phyloP scores from a whole-genome alignment of 2,329 filamentous ascomycete species.

The Acarospora socialis region DNA sequence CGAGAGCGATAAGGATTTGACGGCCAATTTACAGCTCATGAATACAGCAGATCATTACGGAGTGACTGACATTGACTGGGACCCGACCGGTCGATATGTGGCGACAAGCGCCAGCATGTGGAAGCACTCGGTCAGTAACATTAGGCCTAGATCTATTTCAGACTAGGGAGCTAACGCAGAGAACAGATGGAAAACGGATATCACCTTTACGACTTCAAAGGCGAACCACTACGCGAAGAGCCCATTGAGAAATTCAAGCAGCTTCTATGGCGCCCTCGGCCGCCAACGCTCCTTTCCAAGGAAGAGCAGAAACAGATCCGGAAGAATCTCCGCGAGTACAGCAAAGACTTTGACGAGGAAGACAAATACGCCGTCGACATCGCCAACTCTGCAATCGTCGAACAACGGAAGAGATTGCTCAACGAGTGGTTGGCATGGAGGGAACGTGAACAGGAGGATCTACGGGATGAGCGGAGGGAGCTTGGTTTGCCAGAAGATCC shows the following conservation, averaged over 20 bases:
- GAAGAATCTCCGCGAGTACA: slow-evolving; percentile 97
- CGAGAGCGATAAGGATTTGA: slow-evolving; percentile 83
- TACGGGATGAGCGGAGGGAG: slow-evolving; percentile 55
- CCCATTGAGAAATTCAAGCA: slow-evolving; percentile 96
- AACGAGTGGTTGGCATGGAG: slow-evolving; percentile 85
- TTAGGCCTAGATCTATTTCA: too few relatives aligned
- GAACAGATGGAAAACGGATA: slow-evolving; percentile 97
- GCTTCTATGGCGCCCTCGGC: slow-evolving; percentile 84
- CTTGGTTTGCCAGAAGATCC: slow-evolving; percentile 53
- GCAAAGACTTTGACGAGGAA: slow-evolving; percentile 84
- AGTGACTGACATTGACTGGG: slow-evolving; percentile 96
- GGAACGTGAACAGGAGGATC: slow-evolving; percentile 54
- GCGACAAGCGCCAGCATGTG: slow-evolving; percentile 86
- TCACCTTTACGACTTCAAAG: slow-evolving; percentile 94
- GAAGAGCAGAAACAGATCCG: slow-evolving; percentile 96
- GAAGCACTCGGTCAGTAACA: slow-evolving; percentile 73
- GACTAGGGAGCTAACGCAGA: too few relatives aligned
- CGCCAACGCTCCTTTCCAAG: slow-evolving; percentile 78
- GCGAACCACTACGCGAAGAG: slow-evolving; percentile 77
- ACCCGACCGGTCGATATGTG: slow-evolving; percentile 87
- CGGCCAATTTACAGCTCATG: slow-evolving; percentile 90
- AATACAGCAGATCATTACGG: slow-evolving; percentile 90
- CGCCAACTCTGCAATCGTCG: slow-evolving; percentile 86
- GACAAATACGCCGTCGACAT: slow-evolving; percentile 87
- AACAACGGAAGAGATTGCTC: slow-evolving; percentile 66